These are phyloP conservation scores for Acacia pycnantha DNA, from an alignment of 331 rosid genomes.

Conservation along the genomic window DNA sequence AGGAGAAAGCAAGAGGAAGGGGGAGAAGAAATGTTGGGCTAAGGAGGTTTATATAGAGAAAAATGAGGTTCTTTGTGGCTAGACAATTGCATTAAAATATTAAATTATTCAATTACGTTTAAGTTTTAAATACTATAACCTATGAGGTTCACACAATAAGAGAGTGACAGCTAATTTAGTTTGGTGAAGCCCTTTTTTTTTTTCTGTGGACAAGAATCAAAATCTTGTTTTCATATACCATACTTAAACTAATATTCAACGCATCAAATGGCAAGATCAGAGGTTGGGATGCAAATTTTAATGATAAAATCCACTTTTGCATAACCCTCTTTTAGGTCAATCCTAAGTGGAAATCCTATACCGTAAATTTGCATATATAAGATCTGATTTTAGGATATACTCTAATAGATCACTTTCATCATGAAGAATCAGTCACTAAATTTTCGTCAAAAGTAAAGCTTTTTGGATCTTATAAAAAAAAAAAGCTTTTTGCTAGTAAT, in stretches of 20 bases:
- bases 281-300: background rate
- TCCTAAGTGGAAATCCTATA: background rate
- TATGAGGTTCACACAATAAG: slow-evolving; percentile 26
- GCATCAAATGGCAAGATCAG: background rate
- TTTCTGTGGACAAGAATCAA: slow-evolving; percentile 18
- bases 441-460: background rate
- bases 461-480: background rate
- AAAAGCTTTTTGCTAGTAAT: background rate
- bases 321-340: background rate
- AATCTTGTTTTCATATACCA: slow-evolving; percentile 13
- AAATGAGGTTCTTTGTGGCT: slow-evolving; percentile 22
- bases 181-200: slow-evolving; percentile 15
- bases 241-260: background rate
- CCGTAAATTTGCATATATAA: background rate
- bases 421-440: background rate
- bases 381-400: background rate
- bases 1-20: slow-evolving; percentile 35
- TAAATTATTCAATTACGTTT: slow-evolving; percentile 28
- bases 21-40: slow-evolving; percentile 49
- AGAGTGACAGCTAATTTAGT: slow-evolving; percentile 38
- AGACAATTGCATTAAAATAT: slow-evolving; percentile 2
- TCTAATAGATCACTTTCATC: background rate
- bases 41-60: slow-evolving; percentile 59
- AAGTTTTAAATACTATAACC: slow-evolving; percentile 25
- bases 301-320: background rate